A percentile compares a stretch with the other conserved stretches of the same genome.
phyloP scores from a whole-genome alignment of 352 stramenopile species.

The Paralagenidium karlingii region DNA sequence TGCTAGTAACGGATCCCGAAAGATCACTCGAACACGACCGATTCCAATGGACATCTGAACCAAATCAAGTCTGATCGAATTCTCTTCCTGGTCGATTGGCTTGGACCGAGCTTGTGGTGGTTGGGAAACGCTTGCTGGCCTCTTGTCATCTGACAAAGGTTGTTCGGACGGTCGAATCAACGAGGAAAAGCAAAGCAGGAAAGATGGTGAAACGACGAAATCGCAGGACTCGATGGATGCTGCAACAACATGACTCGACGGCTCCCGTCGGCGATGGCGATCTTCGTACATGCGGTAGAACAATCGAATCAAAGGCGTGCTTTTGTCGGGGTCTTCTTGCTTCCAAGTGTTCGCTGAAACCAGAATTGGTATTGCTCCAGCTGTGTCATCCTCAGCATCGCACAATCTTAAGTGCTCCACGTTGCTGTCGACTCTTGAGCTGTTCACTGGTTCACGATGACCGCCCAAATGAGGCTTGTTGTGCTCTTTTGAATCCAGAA shows the following conservation, averaged over 20 bases:
- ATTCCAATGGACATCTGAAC: slow-evolving; percentile 32
- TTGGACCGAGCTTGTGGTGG: no score
- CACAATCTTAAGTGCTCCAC: no score
- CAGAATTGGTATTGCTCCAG: slow-evolving; percentile 25
- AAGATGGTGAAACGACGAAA: slow-evolving; percentile 27
- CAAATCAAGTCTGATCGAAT: slow-evolving; percentile 4
- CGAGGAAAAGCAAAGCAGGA: slow-evolving; percentile 23
- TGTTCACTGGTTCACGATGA: no score
- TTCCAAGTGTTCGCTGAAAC: slow-evolving; percentile 9
- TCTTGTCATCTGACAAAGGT: neutral
- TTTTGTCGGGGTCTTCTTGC: slow-evolving; percentile 6
- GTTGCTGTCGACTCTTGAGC: no score
- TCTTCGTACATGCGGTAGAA: slow-evolving; percentile 45
- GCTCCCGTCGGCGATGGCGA: no score
- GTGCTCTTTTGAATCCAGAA: no score
- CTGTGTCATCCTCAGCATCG: no score
- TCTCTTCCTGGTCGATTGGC: no score
- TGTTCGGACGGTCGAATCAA: neutral
- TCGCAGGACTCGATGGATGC: slow-evolving; percentile 31
- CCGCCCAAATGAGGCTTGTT: no score
- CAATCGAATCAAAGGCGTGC: slow-evolving; percentile 18
- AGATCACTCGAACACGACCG: slow-evolving; percentile 34
- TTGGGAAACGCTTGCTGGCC: neutral
- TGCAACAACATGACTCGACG: slow-evolving; percentile 14
- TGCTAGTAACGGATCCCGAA: no score